These are phyloP conservation scores for Mucor velutinosus DNA, from an alignment of 371 early-diverging fungal genomes.

Conservation along the genomic window DNA sequence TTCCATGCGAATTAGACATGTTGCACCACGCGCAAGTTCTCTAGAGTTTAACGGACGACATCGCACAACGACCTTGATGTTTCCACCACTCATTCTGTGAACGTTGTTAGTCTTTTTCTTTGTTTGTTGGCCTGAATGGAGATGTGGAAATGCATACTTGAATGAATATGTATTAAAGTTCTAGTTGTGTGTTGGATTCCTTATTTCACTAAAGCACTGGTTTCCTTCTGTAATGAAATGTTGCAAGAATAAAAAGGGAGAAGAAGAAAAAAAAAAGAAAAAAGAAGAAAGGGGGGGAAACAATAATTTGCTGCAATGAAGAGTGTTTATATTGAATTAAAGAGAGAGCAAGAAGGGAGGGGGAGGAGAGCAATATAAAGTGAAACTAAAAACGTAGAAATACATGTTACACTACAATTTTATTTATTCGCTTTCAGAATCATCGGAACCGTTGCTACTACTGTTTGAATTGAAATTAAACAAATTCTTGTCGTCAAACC, in stretches of 20 bases:
- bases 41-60: slow-evolving; percentile 77
- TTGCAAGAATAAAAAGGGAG: neutral
- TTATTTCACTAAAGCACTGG: too few relatives aligned
- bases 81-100: slow-evolving; percentile 45
- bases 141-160: neutral
- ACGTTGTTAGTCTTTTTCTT: neutral
- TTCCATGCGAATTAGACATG: slow-evolving; percentile 67
- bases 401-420: neutral
- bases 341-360: neutral
- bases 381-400: neutral
- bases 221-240: neutral
- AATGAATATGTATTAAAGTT: neutral
- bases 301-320: neutral
- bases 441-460: neutral
- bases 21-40: slow-evolving; percentile 67
- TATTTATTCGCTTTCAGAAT: slow-evolving; percentile 13
- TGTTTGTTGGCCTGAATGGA: neutral
- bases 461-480: slow-evolving; percentile 18
- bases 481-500: slow-evolving; percentile 24
- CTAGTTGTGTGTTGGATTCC: neutral
- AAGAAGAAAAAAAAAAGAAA: neutral
- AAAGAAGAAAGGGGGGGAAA: neutral
- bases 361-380: neutral
- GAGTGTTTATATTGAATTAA: neutral
- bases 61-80: slow-evolving; percentile 81